A percentile compares a stretch with the other conserved stretches of the same genome.
Evolutionary conservation across 768 basidiomycete genomes (phyloP).

Genomic region (Saitozyma podzolica): DNA sequence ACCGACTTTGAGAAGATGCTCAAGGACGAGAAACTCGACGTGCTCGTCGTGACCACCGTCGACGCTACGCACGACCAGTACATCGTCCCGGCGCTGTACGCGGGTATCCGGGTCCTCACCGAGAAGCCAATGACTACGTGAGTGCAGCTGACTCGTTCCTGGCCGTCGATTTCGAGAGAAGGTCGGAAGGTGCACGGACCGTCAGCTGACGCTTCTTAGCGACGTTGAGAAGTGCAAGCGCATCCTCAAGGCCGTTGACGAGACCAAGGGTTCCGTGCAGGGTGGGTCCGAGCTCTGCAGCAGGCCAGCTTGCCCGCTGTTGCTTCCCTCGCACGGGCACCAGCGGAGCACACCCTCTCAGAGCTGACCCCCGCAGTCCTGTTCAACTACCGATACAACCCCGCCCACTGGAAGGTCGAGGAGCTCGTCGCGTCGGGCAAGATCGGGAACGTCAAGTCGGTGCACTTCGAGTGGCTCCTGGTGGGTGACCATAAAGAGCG

Average conservation of each 20-base stretch:
- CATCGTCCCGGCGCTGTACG: constrained; percentile 55
- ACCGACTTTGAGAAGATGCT: constrained; percentile 58
- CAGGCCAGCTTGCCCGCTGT: too few relatives aligned
- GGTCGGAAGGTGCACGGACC: not conserved
- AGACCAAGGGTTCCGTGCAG: constrained; percentile 52
- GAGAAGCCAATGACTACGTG: constrained; percentile 62
- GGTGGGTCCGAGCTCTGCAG: constrained; percentile 27
- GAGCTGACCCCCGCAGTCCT: constrained; percentile 16
- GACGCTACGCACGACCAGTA: constrained; percentile 59
- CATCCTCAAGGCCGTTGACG: constrained; percentile 57
- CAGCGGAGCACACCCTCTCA: not conserved
- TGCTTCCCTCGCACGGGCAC: not conserved
- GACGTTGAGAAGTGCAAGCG: constrained; percentile 57
- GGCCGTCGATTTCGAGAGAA: not conserved
- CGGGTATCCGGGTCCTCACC: constrained; percentile 55
- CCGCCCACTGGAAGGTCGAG: constrained; percentile 59
- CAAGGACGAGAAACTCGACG: constrained; percentile 56
- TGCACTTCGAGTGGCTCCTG: constrained; percentile 62
- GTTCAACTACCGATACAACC: constrained; percentile 55
- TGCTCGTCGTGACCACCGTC: constrained; percentile 59
- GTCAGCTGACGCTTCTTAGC: constrained; percentile 13
- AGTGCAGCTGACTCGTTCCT: constrained; percentile 11
- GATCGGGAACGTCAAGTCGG: constrained; percentile 59
- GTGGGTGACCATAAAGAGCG: too few relatives aligned
- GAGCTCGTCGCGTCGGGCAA: constrained; percentile 57